Evolutionary conservation across 176 grass and related monocot species (phyloP).

Genomic region (Aechmea fasciata): DNA sequence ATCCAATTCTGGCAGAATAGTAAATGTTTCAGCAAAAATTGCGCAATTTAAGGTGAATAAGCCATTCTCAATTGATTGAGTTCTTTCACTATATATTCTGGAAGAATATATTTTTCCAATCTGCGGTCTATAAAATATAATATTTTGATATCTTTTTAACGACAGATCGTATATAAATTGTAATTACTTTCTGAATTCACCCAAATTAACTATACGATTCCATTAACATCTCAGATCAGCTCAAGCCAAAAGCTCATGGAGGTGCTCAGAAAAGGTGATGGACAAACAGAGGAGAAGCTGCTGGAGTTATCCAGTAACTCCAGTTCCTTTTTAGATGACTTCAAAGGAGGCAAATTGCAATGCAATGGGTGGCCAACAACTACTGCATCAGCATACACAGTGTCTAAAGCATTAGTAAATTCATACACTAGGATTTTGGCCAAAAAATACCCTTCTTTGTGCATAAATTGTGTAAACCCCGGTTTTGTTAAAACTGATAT

Average conservation of each 20-base stretch:
- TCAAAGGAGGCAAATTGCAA: constrained; percentile 8
- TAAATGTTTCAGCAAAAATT: constrained; percentile 25
- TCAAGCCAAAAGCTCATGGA: too few relatives aligned
- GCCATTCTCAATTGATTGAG: too few relatives aligned
- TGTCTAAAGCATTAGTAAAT: constrained; percentile 39
- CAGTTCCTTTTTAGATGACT: constrained; percentile 33
- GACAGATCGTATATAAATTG: too few relatives aligned
- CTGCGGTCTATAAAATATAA: too few relatives aligned
- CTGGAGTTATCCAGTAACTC: constrained; percentile 23
- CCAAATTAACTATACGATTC: too few relatives aligned
- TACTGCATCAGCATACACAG: constrained; percentile 33
- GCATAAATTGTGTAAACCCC: constrained; percentile 42
- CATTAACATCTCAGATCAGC: too few relatives aligned
- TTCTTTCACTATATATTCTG: too few relatives aligned
- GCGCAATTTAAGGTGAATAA: constrained; percentile 19
- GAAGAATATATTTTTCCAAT: too few relatives aligned
- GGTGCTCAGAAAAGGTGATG: too few relatives aligned
- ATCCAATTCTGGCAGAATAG: constrained; percentile 30
- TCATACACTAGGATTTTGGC: constrained; percentile 38
- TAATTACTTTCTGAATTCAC: too few relatives aligned
- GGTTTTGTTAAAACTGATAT: constrained; percentile 55
- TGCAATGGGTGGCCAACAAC: constrained; percentile 27
- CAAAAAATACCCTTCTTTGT: constrained; percentile 18
- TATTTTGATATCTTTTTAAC: too few relatives aligned
- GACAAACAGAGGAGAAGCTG: constrained; percentile 29